Conservation (phyloP, 1,284 basidiomycete genomes). For the Cryptococcus floricola region DNA sequence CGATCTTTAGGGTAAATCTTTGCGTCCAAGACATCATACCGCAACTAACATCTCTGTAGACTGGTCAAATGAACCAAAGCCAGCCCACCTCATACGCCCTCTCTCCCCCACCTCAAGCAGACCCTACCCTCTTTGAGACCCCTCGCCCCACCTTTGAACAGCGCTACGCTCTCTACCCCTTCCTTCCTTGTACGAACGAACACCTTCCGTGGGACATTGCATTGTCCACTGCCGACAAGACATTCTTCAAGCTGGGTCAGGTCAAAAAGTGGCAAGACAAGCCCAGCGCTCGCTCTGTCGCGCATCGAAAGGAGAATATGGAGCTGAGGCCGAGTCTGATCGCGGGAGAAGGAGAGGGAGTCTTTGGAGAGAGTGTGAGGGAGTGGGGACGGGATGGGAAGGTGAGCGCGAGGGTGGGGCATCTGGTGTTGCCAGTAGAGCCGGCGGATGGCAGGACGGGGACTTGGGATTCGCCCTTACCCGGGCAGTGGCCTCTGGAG, state of each 20-base stretch:
- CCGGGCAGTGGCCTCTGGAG: constrained; percentile 11
- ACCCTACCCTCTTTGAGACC: no score
- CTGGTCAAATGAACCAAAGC: not conserved
- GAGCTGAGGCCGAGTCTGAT: not conserved
- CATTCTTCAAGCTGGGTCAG: constrained; percentile 12
- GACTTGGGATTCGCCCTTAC: constrained; percentile 12
- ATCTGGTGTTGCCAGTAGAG: constrained; percentile 8
- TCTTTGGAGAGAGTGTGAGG: not conserved
- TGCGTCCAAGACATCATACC: not conserved
- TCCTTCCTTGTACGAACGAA: constrained; percentile 11
- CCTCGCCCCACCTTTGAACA: not conserved
- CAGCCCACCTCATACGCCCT: no score
- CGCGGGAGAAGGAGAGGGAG: not conserved
- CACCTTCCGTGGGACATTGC: constrained; percentile 14
- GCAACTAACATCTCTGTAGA: not conserved
- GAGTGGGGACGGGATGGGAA: not conserved
- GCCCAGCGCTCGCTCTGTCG: constrained; percentile 8
- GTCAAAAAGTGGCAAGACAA: constrained; percentile 11
- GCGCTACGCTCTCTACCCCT: constrained; percentile 12
- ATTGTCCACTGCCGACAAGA: not conserved
- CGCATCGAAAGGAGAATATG: constrained; percentile 10
- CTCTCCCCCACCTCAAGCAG: no score
- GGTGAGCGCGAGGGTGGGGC: constrained; percentile 7
- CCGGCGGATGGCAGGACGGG: constrained; percentile 4
- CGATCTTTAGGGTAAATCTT: constrained; percentile 9